Evolutionary conservation across 192 early-diverging fungal species (phyloP).

Genomic region (Coemansia sp.): DNA sequence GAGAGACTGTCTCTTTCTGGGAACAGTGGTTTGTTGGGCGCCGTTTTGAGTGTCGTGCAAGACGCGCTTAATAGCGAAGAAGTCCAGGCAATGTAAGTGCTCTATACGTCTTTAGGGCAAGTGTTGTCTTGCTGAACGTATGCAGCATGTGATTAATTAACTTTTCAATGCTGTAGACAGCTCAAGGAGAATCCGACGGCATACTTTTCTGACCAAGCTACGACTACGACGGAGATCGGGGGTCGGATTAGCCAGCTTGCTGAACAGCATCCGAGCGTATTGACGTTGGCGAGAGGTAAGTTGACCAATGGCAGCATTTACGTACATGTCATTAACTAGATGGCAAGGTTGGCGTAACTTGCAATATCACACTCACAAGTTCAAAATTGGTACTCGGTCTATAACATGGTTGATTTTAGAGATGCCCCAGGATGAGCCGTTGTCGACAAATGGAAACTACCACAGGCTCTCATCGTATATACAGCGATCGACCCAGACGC

Average conservation of each 20-base stretch:
- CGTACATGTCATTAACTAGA: background rate
- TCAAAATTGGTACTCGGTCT: background rate
- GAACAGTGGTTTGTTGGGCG: constrained; percentile 1
- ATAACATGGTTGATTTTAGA: background rate
- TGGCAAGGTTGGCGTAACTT: background rate
- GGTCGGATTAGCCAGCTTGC: constrained; percentile 15
- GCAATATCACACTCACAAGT: background rate
- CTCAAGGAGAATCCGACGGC: background rate
- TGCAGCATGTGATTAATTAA: background rate
- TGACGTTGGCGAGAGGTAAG: constrained; percentile 7
- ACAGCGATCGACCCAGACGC: constrained; percentile 12
- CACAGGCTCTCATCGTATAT: constrained; percentile 29
- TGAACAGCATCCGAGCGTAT: constrained; percentile 18
- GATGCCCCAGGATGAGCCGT: background rate
- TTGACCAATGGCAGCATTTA: background rate
- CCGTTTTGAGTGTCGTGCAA: constrained; percentile 22
- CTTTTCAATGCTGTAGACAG: background rate
- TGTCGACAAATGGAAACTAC: constrained; percentile 17
- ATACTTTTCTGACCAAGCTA: constrained; percentile 1
- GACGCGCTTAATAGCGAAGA: constrained; percentile 30
- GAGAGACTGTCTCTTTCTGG: constrained; percentile 21
- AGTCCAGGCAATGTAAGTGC: constrained; percentile 37
- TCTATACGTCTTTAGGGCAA: background rate
- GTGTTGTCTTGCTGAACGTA: background rate
- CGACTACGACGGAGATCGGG: background rate